phyloP scores from a whole-genome alignment of 345 rosid genomes.

The Corchorus olitorius region DNA sequence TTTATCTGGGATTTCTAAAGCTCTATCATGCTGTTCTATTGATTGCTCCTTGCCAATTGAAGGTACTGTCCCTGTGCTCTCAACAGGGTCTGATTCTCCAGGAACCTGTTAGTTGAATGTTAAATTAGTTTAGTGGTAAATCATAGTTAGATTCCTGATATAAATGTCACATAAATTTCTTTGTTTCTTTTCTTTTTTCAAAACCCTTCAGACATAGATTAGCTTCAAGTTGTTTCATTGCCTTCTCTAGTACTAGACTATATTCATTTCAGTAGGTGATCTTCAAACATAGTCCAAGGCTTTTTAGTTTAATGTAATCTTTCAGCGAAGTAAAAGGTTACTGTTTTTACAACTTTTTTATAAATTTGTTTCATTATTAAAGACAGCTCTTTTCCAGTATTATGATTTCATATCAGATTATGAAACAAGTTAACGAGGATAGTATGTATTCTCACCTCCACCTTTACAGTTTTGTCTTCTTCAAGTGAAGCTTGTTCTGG shows the following conservation, averaged over 20 bases:
- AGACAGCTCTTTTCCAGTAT: no score
- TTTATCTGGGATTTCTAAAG: neutral
- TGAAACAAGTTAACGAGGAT: no score
- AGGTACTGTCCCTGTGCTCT: neutral
- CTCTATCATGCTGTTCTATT: constrained; percentile 10
- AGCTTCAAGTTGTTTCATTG: neutral
- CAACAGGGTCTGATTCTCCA: no score
- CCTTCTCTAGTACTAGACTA: neutral
- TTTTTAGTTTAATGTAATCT: no score
- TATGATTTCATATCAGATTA: no score
- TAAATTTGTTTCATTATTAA: no score
- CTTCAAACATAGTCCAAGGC: no score
- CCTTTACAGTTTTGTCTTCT: constrained; percentile 7
- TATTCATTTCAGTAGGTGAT: neutral
- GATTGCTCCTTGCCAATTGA: neutral
- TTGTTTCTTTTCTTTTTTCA: neutral
- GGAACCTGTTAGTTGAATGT: no score
- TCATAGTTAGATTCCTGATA: no score
- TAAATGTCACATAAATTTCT: neutral
- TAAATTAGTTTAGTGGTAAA: no score
- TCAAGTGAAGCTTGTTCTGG: constrained; percentile 10
- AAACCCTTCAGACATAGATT: neutral
- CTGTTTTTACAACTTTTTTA: no score
- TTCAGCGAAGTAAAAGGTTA: no score
- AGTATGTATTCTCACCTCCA: neutral